phyloP scores from a whole-genome alignment of 768 basidiomycete species.

The Leccinum obscurum region DNA sequence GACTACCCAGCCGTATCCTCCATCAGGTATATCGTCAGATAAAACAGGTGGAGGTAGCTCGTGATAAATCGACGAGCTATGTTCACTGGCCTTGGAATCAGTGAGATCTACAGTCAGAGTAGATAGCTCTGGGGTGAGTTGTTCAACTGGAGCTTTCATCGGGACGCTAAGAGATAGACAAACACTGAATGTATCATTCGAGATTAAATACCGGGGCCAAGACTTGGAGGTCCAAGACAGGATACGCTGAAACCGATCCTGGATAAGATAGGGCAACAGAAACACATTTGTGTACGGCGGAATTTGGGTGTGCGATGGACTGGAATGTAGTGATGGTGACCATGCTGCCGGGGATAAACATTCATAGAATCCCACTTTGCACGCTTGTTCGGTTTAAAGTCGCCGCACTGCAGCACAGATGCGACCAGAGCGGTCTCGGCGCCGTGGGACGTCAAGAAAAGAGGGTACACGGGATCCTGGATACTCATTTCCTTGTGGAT shows the following conservation, averaged over 20 bases:
- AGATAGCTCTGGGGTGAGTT: conserved; percentile 2
- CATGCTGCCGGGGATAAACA: not conserved
- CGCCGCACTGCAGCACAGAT: not conserved
- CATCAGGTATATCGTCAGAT: conserved; percentile 27
- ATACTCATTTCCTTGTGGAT: not conserved
- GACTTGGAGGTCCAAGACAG: not conserved
- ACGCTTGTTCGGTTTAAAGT: not conserved
- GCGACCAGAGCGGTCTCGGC: not conserved
- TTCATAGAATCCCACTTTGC: too few relatives aligned
- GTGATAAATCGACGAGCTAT: not conserved
- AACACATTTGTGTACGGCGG: not conserved
- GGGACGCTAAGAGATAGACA: not conserved
- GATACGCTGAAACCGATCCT: not conserved
- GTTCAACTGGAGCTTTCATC: conserved; percentile 3
- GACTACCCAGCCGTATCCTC: conserved; percentile 37
- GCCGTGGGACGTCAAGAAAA: not conserved
- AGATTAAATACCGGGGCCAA: not conserved
- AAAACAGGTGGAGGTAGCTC: not conserved
- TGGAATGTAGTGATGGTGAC: not conserved
- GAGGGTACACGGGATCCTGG: not conserved
- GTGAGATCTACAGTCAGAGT: not conserved
- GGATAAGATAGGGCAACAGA: not conserved
- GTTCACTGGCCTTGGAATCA: not conserved
- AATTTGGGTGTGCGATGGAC: not conserved
- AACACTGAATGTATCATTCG: not conserved